Evolutionary conservation across 441 rosid species (phyloP).

Genomic region (Pelargonium fulgidum): DNA sequence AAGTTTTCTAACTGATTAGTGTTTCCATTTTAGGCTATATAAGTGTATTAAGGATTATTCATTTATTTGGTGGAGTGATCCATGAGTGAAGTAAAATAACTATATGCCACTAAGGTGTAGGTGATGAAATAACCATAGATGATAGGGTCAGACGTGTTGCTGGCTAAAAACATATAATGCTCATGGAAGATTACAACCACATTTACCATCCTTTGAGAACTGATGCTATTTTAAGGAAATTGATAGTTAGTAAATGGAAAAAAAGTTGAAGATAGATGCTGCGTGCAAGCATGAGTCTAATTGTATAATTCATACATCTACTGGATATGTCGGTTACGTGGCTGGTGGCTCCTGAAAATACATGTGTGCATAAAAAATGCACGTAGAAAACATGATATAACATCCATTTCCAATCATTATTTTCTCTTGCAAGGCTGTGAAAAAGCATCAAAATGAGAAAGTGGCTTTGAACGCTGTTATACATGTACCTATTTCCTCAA

Average conservation of each 20-base stretch:
- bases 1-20: too few species aligned
- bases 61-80: too few species aligned
- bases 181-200: neutral
- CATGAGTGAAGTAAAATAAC: too few species aligned
- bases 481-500: neutral
- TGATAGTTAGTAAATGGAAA: neutral
- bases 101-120: neutral
- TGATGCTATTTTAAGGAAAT: neutral
- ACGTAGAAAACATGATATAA: neutral
- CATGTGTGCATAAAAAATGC: neutral
- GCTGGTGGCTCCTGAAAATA: neutral
- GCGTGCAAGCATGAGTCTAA: neutral
- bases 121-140: neutral
- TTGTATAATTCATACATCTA: neutral
- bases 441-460: neutral
- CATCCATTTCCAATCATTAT: neutral
- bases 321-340: neutral
- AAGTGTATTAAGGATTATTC: too few species aligned
- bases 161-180: neutral
- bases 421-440: neutral
- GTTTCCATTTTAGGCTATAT: too few species aligned
- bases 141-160: neutral
- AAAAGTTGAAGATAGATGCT: too few species aligned
- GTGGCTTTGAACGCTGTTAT: neutral
- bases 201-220: neutral